Evolutionary conservation across 805 yeast species (phyloP), one percentile per base, ranked within the genome.

Genomic region (Hanseniaspora lindneri): DNA sequence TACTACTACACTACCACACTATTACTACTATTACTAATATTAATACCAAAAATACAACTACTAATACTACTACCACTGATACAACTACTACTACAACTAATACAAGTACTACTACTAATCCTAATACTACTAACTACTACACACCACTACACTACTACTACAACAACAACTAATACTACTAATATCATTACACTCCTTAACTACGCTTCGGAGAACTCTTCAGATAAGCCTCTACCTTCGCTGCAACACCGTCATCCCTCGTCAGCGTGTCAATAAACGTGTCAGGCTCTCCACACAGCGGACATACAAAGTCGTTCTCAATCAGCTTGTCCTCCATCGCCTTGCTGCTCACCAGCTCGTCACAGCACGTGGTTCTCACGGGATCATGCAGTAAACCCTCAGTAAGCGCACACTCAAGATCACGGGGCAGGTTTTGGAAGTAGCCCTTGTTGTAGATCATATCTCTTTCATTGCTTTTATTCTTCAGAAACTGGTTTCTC

Each of bases 241-340:
- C 62, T 49, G 74, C 74, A 59, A 77, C 67, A n/a, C 74, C 83
- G 41, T 69, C 68, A 58, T 85, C 87, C 1, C 71, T 69, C 4
- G 69, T 68, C 40, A 89, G 67, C 16, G 79, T 73, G 63, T 89
- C 98, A 42, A 89, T 69, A 52, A 77, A 77, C 1, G 84, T 71
- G 51, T 87, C 96, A 21, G 75, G 77, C 16, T 71, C 73, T 2
- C 73, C 76, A 67, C 98, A 89, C 54, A 77, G 79, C 4, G 98
- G 97, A 65, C 98, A 89, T 33, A 75, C 77, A 66, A 89, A 89
- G 59, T 89, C 97, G 49, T 77, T 74, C 24, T 84, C 94, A 46
- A 89, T 71, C 23, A 89, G 66, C 7, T 72, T 61, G 53, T 75
- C 76, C 56, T 83, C 88, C 49, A 83, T 74, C 28, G 81, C 67